phyloP scores from a whole-genome alignment of 176 grass and related monocot genomes.

The Puccinellia tenuiflora region DNA sequence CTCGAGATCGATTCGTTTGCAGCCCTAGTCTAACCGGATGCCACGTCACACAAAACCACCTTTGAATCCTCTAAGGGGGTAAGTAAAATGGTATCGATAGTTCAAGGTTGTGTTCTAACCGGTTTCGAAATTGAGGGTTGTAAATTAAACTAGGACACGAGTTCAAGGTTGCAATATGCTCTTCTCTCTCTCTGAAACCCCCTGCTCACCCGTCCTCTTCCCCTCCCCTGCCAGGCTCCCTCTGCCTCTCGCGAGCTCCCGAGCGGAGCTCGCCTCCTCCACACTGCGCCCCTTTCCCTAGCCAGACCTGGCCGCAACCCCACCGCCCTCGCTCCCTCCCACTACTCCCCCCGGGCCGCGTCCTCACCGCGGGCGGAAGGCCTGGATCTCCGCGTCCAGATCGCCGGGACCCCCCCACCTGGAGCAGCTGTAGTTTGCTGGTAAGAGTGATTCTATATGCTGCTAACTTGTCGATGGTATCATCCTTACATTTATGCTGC shows the following conservation, averaged over 20 bases:
- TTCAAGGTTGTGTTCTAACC: too few relatives aligned
- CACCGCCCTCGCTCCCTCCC: neutral
- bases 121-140: too few relatives aligned
- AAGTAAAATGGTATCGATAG: too few relatives aligned
- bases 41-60: too few relatives aligned
- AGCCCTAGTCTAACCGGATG: too few relatives aligned
- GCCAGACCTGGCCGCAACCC: neutral
- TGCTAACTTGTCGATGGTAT: neutral
- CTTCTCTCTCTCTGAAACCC: neutral
- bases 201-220: neutral
- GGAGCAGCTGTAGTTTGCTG: neutral
- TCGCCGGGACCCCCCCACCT: neutral
- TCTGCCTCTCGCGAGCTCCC: neutral
- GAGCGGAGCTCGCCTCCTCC: neutral
- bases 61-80: too few relatives aligned
- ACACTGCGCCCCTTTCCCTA: neutral
- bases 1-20: too few relatives aligned
- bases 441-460: neutral
- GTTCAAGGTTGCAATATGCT: too few relatives aligned
- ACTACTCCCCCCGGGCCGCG: neutral
- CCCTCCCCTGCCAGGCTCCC: neutral
- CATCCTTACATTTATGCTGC: neutral
- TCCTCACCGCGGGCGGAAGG: neutral
- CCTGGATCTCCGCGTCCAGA: neutral
- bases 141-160: too few relatives aligned